Evolutionary conservation across 164 flowering plant genomes (phyloP).

Genomic region (Amborella trichopoda): DNA sequence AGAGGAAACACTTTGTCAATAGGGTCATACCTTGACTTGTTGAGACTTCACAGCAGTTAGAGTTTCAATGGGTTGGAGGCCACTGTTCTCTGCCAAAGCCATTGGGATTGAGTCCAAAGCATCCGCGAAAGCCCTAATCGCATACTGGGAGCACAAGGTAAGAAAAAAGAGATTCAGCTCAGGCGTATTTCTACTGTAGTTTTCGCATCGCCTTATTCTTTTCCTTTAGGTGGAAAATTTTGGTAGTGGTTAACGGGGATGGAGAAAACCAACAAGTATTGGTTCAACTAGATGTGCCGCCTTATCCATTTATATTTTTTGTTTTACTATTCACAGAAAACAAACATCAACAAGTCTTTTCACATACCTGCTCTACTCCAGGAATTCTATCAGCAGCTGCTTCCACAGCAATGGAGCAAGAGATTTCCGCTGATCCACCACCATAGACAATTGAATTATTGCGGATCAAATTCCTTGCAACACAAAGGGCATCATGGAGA

Average conservation of each 20-base stretch:
- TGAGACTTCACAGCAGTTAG: slow-evolving; percentile 89
- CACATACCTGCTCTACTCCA: slow-evolving; percentile 95
- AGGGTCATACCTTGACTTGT: slow-evolving; percentile 64
- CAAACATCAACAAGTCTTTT: neutral
- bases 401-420: slow-evolving; percentile 95
- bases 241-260: too few relatives aligned
- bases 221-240: neutral
- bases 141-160: slow-evolving; percentile 88
- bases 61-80: slow-evolving; percentile 94
- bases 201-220: neutral
- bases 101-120: slow-evolving; percentile 91
- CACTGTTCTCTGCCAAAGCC: slow-evolving; percentile 99
- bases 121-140: slow-evolving; percentile 93
- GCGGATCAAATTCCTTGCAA: slow-evolving; percentile 86
- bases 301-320: too few relatives aligned
- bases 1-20: neutral
- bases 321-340: too few relatives aligned
- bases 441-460: slow-evolving; percentile 96
- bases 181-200: too few relatives aligned
- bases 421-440: slow-evolving; percentile 96
- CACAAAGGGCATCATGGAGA: slow-evolving; percentile 92
- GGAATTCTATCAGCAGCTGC: slow-evolving; percentile 90
- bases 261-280: too few relatives aligned
- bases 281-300: too few relatives aligned
- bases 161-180: too few relatives aligned